Base-by-base conservation (phyloP, 2,329 filamentous ascomycete genomes). In the Colletotrichum sublineola region DNA sequence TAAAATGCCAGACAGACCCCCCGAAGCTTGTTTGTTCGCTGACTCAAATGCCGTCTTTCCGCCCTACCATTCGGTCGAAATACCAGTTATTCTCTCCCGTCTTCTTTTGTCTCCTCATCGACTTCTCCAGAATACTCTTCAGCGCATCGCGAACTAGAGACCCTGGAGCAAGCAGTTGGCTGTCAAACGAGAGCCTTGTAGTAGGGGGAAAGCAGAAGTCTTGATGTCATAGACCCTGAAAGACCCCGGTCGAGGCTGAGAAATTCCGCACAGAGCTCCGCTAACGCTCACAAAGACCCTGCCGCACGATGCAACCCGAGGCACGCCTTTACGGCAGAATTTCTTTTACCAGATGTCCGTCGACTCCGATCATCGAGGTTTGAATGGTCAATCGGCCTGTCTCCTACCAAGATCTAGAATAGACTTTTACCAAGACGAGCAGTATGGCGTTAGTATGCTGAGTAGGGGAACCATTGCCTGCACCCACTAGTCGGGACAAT, bases 201-300 rank as follows among this genome's bases (percentile, higher is more conserved):
- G 44, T 68, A 53, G 69, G 69, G 38, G 31, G 31, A 24, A 31
- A 14, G 18, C 46, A 20, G 42, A 42, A 72, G 69, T 72, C 66
- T 72, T 72, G 69, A 69, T 69, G 69, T 72, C 69, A 72, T 72
- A 61, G 69, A 72, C 44, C 58, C 55, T 29, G 38, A 52, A 36
- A 52, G 42, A 60, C 48, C 66, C 66, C 29, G 18, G 60, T 61
- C 42, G 15, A 44, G 20, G 46, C 50, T 48, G 38, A 61, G 55
- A 36, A 50, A 50, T 48, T 29, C 4, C 38, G n/a, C 33, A 14
- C 46, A 58, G 52, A 52, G 65, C 68, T 57, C 52, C 57, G 68
- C 68, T 52, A 33, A 9, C 20, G 24, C 46, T 24, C 36, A 42
- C 64, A 63, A 57, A 38, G 55, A 18, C 50, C 36, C 29, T 57